phyloP scores from a whole-genome alignment of 371 early-diverging fungal genomes.

The Umbelopsis sp. region DNA sequence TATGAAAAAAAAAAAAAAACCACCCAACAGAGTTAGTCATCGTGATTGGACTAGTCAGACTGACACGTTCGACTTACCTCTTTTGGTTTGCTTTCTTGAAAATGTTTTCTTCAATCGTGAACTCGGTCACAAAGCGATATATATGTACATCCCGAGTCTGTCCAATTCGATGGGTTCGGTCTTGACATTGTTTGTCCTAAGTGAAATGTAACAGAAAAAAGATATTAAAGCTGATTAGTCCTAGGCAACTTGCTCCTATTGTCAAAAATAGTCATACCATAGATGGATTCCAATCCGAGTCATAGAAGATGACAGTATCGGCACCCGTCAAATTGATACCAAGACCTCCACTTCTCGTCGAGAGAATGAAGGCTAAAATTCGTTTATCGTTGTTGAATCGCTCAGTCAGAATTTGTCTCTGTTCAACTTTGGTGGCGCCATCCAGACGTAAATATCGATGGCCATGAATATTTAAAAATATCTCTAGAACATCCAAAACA shows the following conservation, averaged over 20 bases:
- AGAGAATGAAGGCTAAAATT: conserved; percentile 86
- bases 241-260: background rate
- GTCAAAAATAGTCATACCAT: conserved; percentile 53
- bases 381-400: conserved; percentile 85
- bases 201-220: no score
- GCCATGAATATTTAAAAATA: conserved; percentile 89
- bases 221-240: background rate
- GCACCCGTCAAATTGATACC: conserved; percentile 98
- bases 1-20: background rate
- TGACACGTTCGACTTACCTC: conserved; percentile 40
- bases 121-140: conserved; percentile 86
- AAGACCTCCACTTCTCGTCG: conserved; percentile 94
- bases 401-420: conserved; percentile 84
- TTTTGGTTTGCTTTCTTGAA: conserved; percentile 85
- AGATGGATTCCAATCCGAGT: conserved; percentile 96
- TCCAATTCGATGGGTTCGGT: conserved; percentile 94
- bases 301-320: conserved; percentile 94
- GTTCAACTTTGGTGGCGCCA: conserved; percentile 86
- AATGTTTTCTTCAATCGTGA: conserved; percentile 91
- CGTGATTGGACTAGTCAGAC: background rate
- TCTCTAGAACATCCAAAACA: conserved; percentile 95
- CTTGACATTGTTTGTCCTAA: conserved; percentile 66
- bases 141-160: conserved; percentile 93
- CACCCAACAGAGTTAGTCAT: background rate
- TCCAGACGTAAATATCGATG: conserved; percentile 88